Percentiles rank a stretch among this genome's conserved stretches.
These are phyloP conservation scores for Heliamphora pulchella DNA, from an alignment of 179 eudicot species.

Conservation along the genomic window DNA sequence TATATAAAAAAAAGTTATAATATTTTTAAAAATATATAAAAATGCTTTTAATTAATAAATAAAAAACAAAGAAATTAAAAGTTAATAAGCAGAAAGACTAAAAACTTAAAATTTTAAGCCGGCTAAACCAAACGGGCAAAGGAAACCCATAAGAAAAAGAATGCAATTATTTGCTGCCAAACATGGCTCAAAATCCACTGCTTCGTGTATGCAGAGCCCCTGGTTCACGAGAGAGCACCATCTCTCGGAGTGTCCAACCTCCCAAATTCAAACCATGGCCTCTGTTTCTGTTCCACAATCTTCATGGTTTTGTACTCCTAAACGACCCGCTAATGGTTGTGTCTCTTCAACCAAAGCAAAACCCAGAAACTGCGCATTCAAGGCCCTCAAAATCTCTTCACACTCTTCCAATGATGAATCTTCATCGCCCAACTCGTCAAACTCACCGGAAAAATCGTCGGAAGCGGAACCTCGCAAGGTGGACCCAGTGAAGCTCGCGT, in stretches of 20 bases:
- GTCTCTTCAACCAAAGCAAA: slow-evolving; percentile 13
- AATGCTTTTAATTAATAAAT: too few species aligned
- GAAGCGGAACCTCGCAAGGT: slow-evolving; percentile 16
- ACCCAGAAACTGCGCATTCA: slow-evolving; percentile 26
- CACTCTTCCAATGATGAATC: slow-evolving; percentile 34
- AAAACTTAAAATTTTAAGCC: too few species aligned
- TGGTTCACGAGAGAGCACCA: neutral
- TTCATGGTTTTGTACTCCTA: slow-evolving; percentile 19
- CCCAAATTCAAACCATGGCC: slow-evolving; percentile 23
- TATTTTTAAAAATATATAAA: too few species aligned
- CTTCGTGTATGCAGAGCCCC: neutral
- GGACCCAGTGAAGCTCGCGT: slow-evolving; percentile 52
- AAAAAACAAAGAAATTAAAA: too few species aligned
- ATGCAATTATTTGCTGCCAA: neutral
- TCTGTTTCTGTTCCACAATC: slow-evolving; percentile 28
- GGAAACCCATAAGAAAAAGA: too few species aligned
- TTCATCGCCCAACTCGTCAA: slow-evolving; percentile 28
- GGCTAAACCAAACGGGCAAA: too few species aligned
- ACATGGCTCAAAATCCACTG: neutral
- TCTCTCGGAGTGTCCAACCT: too few species aligned
- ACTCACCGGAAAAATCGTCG: slow-evolving; percentile 18
- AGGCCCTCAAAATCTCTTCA: slow-evolving; percentile 31
- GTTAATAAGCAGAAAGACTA: too few species aligned
- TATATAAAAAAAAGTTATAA: too few species aligned
- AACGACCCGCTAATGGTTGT: slow-evolving; percentile 12